These are phyloP conservation scores for Triticum aestivum DNA, from an alignment of 176 grass and related monocot genomes.

Conservation along the genomic window IWGSC_CS_RefSeq_v2.1 NC_057807.1:615168428-615168927, in stretches of 20 bases:
- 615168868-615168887: conserved; percentile 24
- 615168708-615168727: conserved; percentile 93
- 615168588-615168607: background rate
- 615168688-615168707: background rate
- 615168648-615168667: conserved; percentile 3
- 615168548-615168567: background rate
- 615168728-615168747: conserved; percentile 91
- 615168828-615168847: conserved; percentile 71
- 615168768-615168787: conserved; percentile 86
- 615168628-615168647: background rate
- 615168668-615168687: conserved; percentile 20
- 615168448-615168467: conserved; percentile 75
- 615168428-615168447: conserved; percentile 95
- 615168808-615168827: conserved; percentile 71
- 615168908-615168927: conserved; percentile 85
- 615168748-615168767: conserved; percentile 99
- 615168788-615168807: conserved; percentile 82
- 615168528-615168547: background rate
- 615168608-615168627: background rate
- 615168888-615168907: conserved; percentile 81
- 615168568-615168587: background rate
- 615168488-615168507: conserved; percentile 19
- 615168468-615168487: conserved; percentile 20
- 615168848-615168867: conserved; percentile 49
- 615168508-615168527: background rate